phyloP scores from a whole-genome alignment of 345 rosid genomes.

The Toxicodendron radicans region DNA sequence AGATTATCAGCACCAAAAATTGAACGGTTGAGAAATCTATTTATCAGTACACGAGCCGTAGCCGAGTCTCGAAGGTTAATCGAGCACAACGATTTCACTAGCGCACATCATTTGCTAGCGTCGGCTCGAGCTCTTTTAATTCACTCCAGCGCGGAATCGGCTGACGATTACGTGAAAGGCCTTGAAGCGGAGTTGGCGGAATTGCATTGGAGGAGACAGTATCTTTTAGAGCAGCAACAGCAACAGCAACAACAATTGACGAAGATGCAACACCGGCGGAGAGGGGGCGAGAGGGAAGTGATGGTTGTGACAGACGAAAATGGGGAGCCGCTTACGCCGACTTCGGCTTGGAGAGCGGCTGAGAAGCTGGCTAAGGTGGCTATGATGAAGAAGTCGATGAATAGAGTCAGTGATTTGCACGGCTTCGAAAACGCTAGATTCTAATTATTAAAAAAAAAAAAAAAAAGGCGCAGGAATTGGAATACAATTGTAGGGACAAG shows the following conservation, averaged over 20 bases:
- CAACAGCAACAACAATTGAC: slow-evolving; percentile 4
- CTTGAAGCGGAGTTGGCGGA: slow-evolving; percentile 73
- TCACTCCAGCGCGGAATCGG: slow-evolving; percentile 36
- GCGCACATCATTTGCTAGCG: slow-evolving; percentile 62
- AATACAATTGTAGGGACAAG: slow-evolving; percentile 18
- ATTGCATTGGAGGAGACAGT: slow-evolving; percentile 55
- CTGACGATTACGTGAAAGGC: slow-evolving; percentile 39
- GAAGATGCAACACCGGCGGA: slow-evolving; percentile 35
- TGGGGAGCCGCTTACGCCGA: slow-evolving; percentile 82
- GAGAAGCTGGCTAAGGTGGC: slow-evolving; percentile 90
- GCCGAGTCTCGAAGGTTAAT: slow-evolving; percentile 75
- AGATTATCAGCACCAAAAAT: slow-evolving; percentile 48
- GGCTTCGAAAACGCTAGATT: slow-evolving; percentile 97
- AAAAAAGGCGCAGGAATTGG: slow-evolving; percentile 8
- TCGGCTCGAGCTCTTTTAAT: slow-evolving; percentile 72
- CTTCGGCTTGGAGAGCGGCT: slow-evolving; percentile 92
- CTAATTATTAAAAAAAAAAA: slow-evolving; percentile 25
- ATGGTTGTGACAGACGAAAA: slow-evolving; percentile 56
- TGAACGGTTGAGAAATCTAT: slow-evolving; percentile 57
- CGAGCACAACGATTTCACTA: slow-evolving; percentile 54
- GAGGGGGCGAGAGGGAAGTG: slow-evolving; percentile 32
- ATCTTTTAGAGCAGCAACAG: slow-evolving; percentile 32
- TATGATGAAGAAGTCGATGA: slow-evolving; percentile 74
- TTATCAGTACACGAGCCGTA: slow-evolving; percentile 63
- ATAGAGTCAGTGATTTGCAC: slow-evolving; percentile 80